These are phyloP conservation scores for Candida sithepensis DNA, from an alignment of 805 yeast genomes.

Conservation along the genomic window DNA sequence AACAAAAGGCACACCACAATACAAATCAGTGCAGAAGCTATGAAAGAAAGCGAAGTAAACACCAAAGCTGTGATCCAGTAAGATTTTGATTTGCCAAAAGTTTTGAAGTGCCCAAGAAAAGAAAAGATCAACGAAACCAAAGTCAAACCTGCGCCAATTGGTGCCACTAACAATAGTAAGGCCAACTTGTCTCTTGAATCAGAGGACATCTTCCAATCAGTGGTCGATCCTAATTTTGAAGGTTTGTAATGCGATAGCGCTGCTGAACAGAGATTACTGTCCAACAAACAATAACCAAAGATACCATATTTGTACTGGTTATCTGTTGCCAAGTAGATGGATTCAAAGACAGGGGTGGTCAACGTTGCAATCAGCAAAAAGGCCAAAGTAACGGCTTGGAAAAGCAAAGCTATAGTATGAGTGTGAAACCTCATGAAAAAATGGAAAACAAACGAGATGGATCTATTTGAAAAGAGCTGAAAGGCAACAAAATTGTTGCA, in stretches of 20 bases:
- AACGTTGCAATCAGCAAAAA: slow-evolving; percentile 59
- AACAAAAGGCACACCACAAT: slow-evolving; percentile 55
- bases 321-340: slow-evolving; percentile 48
- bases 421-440: not conserved
- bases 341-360: slow-evolving; percentile 53
- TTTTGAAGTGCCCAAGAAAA: slow-evolving; percentile 29
- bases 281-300: slow-evolving; percentile 56
- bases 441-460: not conserved
- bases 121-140: slow-evolving; percentile 41
- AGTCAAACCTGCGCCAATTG: slow-evolving; percentile 64
- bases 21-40: slow-evolving; percentile 51
- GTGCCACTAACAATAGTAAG: slow-evolving; percentile 54
- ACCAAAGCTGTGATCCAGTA: slow-evolving; percentile 43
- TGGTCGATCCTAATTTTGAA: slow-evolving; percentile 26
- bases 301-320: slow-evolving; percentile 52
- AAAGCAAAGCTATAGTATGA: slow-evolving; percentile 34
- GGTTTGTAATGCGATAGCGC: slow-evolving; percentile 39
- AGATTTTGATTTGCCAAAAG: slow-evolving; percentile 15
- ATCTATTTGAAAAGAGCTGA: not conserved
- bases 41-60: slow-evolving; percentile 46
- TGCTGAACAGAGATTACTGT: slow-evolving; percentile 20
- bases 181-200: slow-evolving; percentile 49
- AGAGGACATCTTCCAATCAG: slow-evolving; percentile 47
- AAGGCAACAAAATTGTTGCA: not conserved
- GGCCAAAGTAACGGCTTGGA: slow-evolving; percentile 54